A percentile compares a stretch with the other conserved stretches of the same genome.
Conservation (phyloP, 2,329 filamentous ascomycete species). For the Knufia fluminis region DNA sequence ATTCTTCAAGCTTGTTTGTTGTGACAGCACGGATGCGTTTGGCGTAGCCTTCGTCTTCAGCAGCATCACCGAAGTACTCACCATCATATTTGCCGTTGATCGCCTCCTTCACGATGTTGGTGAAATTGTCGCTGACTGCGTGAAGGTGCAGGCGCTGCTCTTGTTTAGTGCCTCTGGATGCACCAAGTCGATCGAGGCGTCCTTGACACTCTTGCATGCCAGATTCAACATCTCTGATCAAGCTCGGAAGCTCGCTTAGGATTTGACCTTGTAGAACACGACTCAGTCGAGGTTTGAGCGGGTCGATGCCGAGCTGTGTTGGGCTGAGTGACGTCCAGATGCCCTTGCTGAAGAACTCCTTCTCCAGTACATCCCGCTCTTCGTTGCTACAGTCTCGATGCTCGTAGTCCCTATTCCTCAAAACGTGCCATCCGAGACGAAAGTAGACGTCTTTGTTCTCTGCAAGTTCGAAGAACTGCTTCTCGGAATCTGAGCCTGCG, state of each 20-base stretch:
- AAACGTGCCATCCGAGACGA: constrained; percentile 41
- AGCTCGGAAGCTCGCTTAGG: constrained; percentile 25
- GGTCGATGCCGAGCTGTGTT: constrained; percentile 25
- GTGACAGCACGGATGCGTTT: constrained; percentile 28
- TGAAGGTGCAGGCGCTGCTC: constrained; percentile 28
- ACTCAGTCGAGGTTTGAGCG: constrained; percentile 27
- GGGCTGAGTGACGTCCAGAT: constrained; percentile 25
- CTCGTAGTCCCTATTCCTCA: constrained; percentile 38
- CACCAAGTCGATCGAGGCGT: constrained; percentile 41
- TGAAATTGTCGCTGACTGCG: constrained; percentile 18
- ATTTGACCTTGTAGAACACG: constrained; percentile 29
- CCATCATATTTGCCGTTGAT: constrained; percentile 29
- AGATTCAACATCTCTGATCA: constrained; percentile 31
- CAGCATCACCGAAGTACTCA: constrained; percentile 26
- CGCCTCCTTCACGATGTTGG: constrained; percentile 19
- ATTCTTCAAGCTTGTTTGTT: constrained; percentile 20
- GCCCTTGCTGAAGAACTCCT: constrained; percentile 26
- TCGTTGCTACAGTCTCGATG: constrained; percentile 18
- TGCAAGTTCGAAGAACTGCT: constrained; percentile 29
- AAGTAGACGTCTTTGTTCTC: constrained; percentile 32
- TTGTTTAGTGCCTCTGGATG: constrained; percentile 25
- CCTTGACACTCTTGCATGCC: constrained; percentile 29
- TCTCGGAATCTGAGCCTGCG: constrained; percentile 30
- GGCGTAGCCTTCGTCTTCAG: constrained; percentile 21
- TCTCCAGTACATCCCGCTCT: constrained; percentile 27